Base-by-base conservation (phyloP, 129 eudicot genomes). In the Scalesia atractyloides region DNA sequence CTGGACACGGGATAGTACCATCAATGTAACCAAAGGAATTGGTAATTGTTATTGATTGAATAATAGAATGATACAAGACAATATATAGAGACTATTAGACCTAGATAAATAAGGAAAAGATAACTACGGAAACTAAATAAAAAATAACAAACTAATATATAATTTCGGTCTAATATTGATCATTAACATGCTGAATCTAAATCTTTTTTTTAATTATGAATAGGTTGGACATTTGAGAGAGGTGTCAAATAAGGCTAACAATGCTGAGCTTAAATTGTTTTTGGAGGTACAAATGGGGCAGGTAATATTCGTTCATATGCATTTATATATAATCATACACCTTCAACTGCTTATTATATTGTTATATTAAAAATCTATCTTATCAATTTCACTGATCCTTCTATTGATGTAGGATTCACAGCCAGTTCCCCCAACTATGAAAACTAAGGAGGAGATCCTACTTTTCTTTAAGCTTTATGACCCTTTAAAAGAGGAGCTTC, bases 201-300 rank as follows among this genome's bases (percentile, higher is more conserved):
- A 30, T 30, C 46, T 56, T 51, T 69, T 30, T 60, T 30, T 68
- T 30, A 1, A 30, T 30, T 30, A 3, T 30, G 34, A 30, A 52
- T 75, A 93, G 98, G 98, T 93, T 57, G 95, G 97, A 30, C 89
- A 84, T 80, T 66, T 93, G 75, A 85, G 95, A 66, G 98, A 85
- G 64, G 84, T 80, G 18, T 87, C 98, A 19, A 87, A 89, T 66
- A 84, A 87, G 74, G 76, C 82, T 53, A 80, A 84, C 72, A 89
- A 83, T 76, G 92, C 92, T 5, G 97, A 93, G 74, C 87, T 93
- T 13, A 93, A 89, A 60, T 81, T 93, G 78, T 93, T 89, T 73
- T 44, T 93, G 75, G 98, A 93, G 83, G 89, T 93, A 3, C 96
- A 86, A 73, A 54, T 70, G 41, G 95, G 91, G 50, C 71, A 50